Base-by-base conservation (phyloP, 306 rosid genomes). In the Vicia villosa region DNA sequence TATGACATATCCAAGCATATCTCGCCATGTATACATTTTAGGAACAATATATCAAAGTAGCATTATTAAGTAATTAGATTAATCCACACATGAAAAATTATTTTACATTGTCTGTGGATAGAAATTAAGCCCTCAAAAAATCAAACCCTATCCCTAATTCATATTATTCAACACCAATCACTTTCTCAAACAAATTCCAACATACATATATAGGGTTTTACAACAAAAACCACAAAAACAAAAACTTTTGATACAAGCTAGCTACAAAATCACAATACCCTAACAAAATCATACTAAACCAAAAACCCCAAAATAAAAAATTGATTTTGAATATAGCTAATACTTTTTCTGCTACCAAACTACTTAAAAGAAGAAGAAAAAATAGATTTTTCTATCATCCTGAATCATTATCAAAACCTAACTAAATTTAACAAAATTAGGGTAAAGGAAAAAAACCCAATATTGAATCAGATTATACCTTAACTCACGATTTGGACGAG, bases 401-500 rank as follows among this genome's bases (percentile, higher is more conserved):
- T 9, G 12, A 36, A 59, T 6, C 54, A 46, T 9, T 9, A 28
- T 14, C 38, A 26, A 38, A 21, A 54, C 14, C 28, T 6, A 75
- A 60, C 8, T 24, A 52, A 68, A 59, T 26, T 16, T 11, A 4
- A 46, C 69, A 11, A 19, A 61, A 16, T 3, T 2, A 1, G 28
- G 43, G 10, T 11, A 16, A 7, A 49, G 5, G 6, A 8, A 8
- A 51, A 50, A 38, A 6, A 0, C 36, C 12, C 0, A 22, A 17
- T 16, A n/a, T 36, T 36, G 19, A 37, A 36, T 49, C 2, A 34
- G 10, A 34, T 5, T 21, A 32, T 0, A 77, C 96, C 96, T 91
- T 67, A 91, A 60, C 68, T 88, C 64, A 36, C 89, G 83, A 79
- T 70, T 45, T 46, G 96, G 91, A 6, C 52, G 84, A 75, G 96